Conservation (phyloP, 345 rosid genomes). For the Dipteronia dyeriana region DNA sequence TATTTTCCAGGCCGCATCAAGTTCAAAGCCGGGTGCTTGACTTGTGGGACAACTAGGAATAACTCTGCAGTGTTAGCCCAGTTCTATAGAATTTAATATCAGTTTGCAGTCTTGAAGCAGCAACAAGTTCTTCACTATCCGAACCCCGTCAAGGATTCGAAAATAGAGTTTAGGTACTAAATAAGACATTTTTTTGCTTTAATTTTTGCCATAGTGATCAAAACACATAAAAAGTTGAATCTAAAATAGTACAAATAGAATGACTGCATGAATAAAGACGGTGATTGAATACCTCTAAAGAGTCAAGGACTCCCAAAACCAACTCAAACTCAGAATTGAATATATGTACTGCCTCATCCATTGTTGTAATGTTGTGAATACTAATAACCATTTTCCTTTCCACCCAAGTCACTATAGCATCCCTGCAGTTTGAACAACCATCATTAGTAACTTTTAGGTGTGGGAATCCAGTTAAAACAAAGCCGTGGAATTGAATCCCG, state of each 20-base stretch:
- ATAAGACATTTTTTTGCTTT: neutral
- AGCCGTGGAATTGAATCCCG: too few relatives aligned
- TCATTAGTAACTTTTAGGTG: too few relatives aligned
- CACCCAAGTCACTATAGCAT: conserved; percentile 46
- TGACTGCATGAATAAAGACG: too few relatives aligned
- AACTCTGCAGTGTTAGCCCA: neutral
- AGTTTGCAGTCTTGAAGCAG: conserved; percentile 6
- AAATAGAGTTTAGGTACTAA: neutral
- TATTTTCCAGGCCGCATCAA: neutral
- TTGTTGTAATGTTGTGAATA: conserved; percentile 35
- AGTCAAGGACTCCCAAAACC: conserved; percentile 43
- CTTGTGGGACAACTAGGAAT: neutral
- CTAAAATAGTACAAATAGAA: too few relatives aligned
- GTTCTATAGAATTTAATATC: conserved; percentile 21
- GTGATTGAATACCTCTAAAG: conserved; percentile 40
- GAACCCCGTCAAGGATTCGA: conserved; percentile 6
- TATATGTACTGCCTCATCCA: conserved; percentile 38
- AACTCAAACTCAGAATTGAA: conserved; percentile 31
- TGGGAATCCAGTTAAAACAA: too few relatives aligned
- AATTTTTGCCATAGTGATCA: too few relatives aligned
- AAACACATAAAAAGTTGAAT: too few relatives aligned
- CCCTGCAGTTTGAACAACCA: conserved; percentile 26
- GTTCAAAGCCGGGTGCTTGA: conserved; percentile 20
- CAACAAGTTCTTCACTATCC: conserved; percentile 16
- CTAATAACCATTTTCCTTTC: conserved; percentile 38